phyloP scores from a whole-genome alignment of 2,329 filamentous ascomycete genomes.

The Xylariaceae sp. region DNA sequence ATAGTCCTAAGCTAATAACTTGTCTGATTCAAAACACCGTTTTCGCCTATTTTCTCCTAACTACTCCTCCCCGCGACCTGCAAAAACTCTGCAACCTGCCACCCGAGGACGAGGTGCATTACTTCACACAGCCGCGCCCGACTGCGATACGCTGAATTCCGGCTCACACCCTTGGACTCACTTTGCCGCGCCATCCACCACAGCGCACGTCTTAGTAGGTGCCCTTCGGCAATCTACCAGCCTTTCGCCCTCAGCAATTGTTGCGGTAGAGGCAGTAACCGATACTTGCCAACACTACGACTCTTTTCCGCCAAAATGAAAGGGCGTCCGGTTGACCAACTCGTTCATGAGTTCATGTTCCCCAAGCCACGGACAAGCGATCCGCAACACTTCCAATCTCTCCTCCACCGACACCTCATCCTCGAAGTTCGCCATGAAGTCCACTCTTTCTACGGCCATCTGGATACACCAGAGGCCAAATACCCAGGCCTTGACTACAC shows the following conservation, averaged over 20 bases:
- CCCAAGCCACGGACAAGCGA: constrained; percentile 64
- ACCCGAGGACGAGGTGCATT: not conserved
- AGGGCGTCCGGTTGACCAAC: constrained; percentile 63
- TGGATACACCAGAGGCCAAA: constrained; percentile 75
- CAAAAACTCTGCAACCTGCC: not conserved
- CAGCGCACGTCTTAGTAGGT: no score
- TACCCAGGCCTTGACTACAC: constrained; percentile 80
- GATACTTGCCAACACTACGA: not conserved
- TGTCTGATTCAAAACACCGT: not conserved
- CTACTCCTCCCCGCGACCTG: not conserved
- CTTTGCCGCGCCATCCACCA: no score
- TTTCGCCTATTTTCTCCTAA: not conserved
- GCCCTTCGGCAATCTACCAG: not conserved
- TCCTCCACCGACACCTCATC: constrained; percentile 68
- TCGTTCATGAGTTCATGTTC: constrained; percentile 72
- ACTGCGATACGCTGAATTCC: no score
- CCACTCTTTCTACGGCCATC: constrained; percentile 71
- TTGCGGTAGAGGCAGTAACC: no score
- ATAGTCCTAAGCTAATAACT: not conserved
- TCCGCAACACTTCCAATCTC: constrained; percentile 65
- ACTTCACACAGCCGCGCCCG: no score
- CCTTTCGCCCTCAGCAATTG: not conserved
- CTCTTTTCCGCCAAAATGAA: constrained; percentile 53
- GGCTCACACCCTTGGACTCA: no score
- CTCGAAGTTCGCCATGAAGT: constrained; percentile 77